These are phyloP conservation scores for Lasiosphaeria ovina DNA, from an alignment of 495 filamentous ascomycete species.

Conservation along the genomic window DNA sequence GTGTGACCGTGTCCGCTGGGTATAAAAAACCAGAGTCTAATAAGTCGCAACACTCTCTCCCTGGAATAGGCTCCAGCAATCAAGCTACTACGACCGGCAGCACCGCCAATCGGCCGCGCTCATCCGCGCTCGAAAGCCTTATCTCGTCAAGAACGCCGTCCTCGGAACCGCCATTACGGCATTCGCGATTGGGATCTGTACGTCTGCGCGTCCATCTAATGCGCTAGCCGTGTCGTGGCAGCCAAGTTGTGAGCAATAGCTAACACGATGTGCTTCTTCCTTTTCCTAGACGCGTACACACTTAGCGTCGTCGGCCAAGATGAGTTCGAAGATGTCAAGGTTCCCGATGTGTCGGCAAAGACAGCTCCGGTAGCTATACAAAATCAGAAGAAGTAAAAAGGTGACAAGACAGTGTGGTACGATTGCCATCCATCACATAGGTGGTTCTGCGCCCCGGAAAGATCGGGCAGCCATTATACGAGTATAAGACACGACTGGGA, in stretches of 20 bases:
- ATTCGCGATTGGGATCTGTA: slow-evolving; percentile 79
- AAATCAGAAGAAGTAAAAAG: slow-evolving; percentile 28
- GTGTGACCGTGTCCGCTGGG: too few species aligned
- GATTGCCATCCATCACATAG: not conserved
- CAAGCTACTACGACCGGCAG: slow-evolving; percentile 86
- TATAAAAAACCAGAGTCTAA: too few species aligned
- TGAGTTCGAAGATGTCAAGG: slow-evolving; percentile 93
- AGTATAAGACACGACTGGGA: too few species aligned
- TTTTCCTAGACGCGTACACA: slow-evolving; percentile 72
- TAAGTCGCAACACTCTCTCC: too few species aligned
- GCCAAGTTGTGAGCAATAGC: not conserved
- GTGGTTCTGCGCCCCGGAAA: not conserved
- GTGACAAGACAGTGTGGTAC: not conserved
- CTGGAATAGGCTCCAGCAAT: slow-evolving; percentile 58
- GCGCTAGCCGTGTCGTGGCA: not conserved
- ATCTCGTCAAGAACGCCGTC: slow-evolving; percentile 81
- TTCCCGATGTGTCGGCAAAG: slow-evolving; percentile 62
- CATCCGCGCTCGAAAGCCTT: slow-evolving; percentile 85
- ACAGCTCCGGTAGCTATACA: not conserved
- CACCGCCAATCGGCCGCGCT: slow-evolving; percentile 79
- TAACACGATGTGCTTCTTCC: slow-evolving; percentile 5
- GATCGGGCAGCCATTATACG: too few species aligned
- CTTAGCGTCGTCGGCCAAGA: slow-evolving; percentile 89
- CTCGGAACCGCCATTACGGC: slow-evolving; percentile 68
- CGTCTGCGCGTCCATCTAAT: slow-evolving; percentile 1